phyloP scores from a whole-genome alignment of 2,329 filamentous ascomycete species.

The Colletotrichum aenigma region DNA sequence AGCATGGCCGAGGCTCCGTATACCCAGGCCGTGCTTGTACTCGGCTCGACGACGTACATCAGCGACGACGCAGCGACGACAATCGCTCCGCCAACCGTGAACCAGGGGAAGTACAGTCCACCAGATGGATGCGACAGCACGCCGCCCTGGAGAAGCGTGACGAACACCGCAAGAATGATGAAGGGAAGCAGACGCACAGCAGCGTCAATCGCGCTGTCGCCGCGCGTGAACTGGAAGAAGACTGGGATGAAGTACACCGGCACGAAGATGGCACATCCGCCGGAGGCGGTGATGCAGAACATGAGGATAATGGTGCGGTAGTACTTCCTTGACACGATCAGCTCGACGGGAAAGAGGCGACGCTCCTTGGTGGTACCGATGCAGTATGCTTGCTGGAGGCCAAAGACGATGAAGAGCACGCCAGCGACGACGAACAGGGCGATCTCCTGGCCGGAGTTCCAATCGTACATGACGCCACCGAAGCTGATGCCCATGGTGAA shows the following conservation, averaged over 20 bases:
- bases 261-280: conserved; percentile 23
- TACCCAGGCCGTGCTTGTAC: conserved; percentile 24
- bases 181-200: conserved; percentile 45
- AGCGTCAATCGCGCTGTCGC: conserved; percentile 42
- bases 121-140: conserved; percentile 8
- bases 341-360: conserved; percentile 51
- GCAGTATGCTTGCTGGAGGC: conserved; percentile 45
- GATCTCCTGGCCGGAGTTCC: conserved; percentile 48
- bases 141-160: conserved; percentile 29
- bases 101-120: conserved; percentile 43
- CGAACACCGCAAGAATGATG: conserved; percentile 34
- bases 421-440: conserved; percentile 47
- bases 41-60: conserved; percentile 32
- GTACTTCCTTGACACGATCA: conserved; percentile 36
- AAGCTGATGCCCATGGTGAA: conserved; percentile 55
- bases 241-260: conserved; percentile 53
- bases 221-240: conserved; percentile 51
- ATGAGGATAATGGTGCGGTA: conserved; percentile 4
- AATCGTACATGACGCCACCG: conserved; percentile 52
- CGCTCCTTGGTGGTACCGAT: conserved; percentile 41
- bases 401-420: conserved; percentile 46
- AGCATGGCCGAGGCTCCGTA: conserved; percentile 41
- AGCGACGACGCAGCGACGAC: conserved; percentile 36
- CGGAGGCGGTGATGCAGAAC: neutral
- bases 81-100: conserved; percentile 36